Percentiles rank a stretch among this genome's conserved stretches.
phyloP scores from a whole-genome alignment of 1,284 basidiomycete species.

The Sparassis latifolia region DNA sequence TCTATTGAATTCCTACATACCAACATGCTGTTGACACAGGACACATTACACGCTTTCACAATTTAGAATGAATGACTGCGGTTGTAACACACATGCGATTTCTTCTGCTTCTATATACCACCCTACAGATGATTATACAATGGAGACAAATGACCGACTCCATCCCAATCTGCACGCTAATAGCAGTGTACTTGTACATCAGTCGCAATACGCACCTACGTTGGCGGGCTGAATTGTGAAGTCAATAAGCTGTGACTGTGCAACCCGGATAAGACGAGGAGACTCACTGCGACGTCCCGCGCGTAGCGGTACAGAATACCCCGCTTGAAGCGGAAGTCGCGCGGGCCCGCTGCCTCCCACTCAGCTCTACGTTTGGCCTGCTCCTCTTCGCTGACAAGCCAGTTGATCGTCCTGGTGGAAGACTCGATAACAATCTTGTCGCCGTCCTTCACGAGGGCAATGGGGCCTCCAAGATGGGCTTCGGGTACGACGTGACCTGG shows the following conservation, averaged over 20 bases:
- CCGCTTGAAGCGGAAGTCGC: conserved; percentile 62
- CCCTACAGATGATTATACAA: too few relatives aligned
- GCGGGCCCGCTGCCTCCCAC: conserved; percentile 67
- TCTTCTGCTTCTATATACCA: too few relatives aligned
- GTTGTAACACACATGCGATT: too few relatives aligned
- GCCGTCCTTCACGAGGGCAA: conserved; percentile 90
- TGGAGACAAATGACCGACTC: too few relatives aligned
- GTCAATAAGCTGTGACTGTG: background rate
- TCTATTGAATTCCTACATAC: too few relatives aligned
- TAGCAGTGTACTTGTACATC: conserved; percentile 11
- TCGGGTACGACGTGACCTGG: conserved; percentile 88
- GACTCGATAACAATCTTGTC: conserved; percentile 84
- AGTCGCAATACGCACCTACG: conserved; percentile 75
- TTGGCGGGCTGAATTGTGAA: conserved; percentile 53
- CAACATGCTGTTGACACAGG: too few relatives aligned
- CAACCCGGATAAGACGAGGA: conserved; percentile 1
- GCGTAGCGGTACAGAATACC: conserved; percentile 74
- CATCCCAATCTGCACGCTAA: background rate
- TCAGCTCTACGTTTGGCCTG: conserved; percentile 60
- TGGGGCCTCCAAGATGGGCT: conserved; percentile 90
- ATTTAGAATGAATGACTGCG: too few relatives aligned
- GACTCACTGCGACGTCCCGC: conserved; percentile 71
- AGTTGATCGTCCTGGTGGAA: conserved; percentile 71
- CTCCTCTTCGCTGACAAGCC: conserved; percentile 80
- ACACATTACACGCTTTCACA: too few relatives aligned